Evolutionary conservation across 2,329 filamentous ascomycete genomes (phyloP).

Genomic region (Colletotrichum simmondsii): DNA sequence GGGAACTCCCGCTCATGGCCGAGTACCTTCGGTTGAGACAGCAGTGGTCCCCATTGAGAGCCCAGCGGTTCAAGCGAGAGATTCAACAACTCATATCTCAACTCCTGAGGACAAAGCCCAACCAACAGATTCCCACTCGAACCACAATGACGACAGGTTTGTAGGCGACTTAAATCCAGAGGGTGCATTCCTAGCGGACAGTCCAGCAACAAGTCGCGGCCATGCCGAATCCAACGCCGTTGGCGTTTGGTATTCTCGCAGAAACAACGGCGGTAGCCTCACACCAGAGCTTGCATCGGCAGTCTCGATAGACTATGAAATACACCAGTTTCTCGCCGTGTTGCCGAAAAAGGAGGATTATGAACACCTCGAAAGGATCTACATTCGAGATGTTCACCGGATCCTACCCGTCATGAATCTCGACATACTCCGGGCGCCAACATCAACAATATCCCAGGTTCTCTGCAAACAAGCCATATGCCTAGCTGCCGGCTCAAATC

Average conservation of each 20-base stretch:
- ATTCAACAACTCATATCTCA: not conserved
- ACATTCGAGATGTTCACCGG: slow-evolving; percentile 32
- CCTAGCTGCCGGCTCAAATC: slow-evolving; percentile 37
- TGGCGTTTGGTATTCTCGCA: slow-evolving; percentile 34
- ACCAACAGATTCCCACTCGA: slow-evolving; percentile 17
- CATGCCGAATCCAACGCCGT: slow-evolving; percentile 30
- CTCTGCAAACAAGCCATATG: slow-evolving; percentile 38
- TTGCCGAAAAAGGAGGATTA: slow-evolving; percentile 25
- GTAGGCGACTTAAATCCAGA: slow-evolving; percentile 40
- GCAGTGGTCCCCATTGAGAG: not conserved
- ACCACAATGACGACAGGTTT: slow-evolving; percentile 33
- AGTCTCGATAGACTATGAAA: slow-evolving; percentile 14
- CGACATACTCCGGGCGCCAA: slow-evolving; percentile 35
- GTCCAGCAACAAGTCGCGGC: slow-evolving; percentile 20
- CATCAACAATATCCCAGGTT: slow-evolving; percentile 30
- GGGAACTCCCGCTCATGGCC: too few relatives aligned
- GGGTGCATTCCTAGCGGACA: slow-evolving; percentile 38
- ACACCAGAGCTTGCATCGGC: slow-evolving; percentile 14
- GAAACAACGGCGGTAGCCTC: not conserved
- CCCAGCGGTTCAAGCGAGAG: not conserved
- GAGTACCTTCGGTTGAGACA: not conserved
- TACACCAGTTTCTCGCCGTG: slow-evolving; percentile 25
- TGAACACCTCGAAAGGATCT: slow-evolving; percentile 35
- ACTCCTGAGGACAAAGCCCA: not conserved
- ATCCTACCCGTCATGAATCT: slow-evolving; percentile 37